Conservation (phyloP, 441 rosid species). For the Eutrema salsugineum region DNA sequence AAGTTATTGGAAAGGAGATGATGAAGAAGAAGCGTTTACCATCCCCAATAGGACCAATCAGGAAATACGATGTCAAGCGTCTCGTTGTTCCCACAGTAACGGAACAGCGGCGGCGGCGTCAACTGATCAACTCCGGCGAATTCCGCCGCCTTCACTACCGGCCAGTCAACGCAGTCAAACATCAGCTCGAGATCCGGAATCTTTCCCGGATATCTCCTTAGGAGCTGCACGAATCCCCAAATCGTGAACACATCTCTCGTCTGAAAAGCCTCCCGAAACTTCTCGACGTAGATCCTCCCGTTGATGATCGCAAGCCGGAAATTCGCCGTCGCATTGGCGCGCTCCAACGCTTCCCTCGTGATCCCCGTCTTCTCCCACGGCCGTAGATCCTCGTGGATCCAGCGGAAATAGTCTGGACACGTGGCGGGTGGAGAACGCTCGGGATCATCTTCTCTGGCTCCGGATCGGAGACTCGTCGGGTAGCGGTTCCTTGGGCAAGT, state of each 20-base stretch:
- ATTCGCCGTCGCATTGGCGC: slow-evolving; percentile 42
- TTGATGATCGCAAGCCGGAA: slow-evolving; percentile 48
- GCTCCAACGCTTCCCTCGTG: slow-evolving; percentile 48
- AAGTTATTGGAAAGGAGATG: neutral
- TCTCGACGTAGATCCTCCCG: slow-evolving; percentile 56
- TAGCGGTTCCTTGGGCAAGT: slow-evolving; percentile 22
- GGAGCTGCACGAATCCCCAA: slow-evolving; percentile 66
- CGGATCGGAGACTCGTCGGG: slow-evolving; percentile 14
- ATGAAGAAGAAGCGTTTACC: slow-evolving; percentile 17
- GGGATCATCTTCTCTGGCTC: neutral
- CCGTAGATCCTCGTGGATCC: slow-evolving; percentile 67
- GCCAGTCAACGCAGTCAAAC: slow-evolving; percentile 37
- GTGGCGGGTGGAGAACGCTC: slow-evolving; percentile 9
- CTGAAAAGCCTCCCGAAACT: slow-evolving; percentile 38
- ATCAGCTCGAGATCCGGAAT: slow-evolving; percentile 36
- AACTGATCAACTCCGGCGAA: slow-evolving; percentile 6
- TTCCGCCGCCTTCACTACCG: slow-evolving; percentile 29
- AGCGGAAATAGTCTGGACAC: slow-evolving; percentile 61
- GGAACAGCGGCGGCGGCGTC: slow-evolving; percentile 24
- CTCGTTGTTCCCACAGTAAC: slow-evolving; percentile 35
- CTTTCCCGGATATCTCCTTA: slow-evolving; percentile 38
- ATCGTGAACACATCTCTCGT: slow-evolving; percentile 54
- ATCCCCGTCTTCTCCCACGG: slow-evolving; percentile 57
- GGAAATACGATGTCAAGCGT: slow-evolving; percentile 37
- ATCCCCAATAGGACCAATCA: slow-evolving; percentile 40